Conservation (phyloP, 352 stramenopile species). For the Phytophthora multivora region DNA sequence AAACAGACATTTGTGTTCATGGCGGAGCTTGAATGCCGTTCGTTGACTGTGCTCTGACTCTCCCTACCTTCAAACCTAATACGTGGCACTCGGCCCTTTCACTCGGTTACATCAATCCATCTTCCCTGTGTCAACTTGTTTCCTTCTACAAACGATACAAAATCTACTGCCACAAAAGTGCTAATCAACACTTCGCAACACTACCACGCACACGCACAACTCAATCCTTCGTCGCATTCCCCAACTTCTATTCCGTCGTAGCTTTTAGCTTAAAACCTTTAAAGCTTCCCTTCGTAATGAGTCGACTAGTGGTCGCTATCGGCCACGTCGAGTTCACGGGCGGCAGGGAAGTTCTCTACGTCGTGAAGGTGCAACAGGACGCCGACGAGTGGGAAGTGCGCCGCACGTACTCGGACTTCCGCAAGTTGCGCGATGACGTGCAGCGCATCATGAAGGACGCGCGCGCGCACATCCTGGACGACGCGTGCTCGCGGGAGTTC, state of each 20-base stretch:
- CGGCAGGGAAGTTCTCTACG: slow-evolving; percentile 70
- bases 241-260: slow-evolving; percentile 1
- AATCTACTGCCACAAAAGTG: slow-evolving; percentile 3
- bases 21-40: slow-evolving; percentile 4
- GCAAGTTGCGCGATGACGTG: slow-evolving; percentile 70
- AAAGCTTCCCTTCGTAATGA: slow-evolving; percentile 42
- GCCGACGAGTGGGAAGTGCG: slow-evolving; percentile 73
- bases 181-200: slow-evolving; percentile 22
- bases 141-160: neutral
- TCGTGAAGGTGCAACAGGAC: slow-evolving; percentile 79
- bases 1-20: slow-evolving; percentile 12
- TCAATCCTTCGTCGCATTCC: slow-evolving; percentile 1
- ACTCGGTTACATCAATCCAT: neutral
- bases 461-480: slow-evolving; percentile 47
- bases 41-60: slow-evolving; percentile 24
- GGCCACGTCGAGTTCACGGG: slow-evolving; percentile 81
- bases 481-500: slow-evolving; percentile 56
- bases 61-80: neutral
- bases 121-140: neutral
- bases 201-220: neutral
- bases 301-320: slow-evolving; percentile 74
- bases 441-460: slow-evolving; percentile 67
- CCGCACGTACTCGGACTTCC: slow-evolving; percentile 75
- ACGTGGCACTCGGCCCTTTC: neutral
- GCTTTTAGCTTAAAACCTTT: neutral